These are phyloP conservation scores for Diplosphaera chodatii DNA, from an alignment of 139 green algal species.

Conservation along the genomic window DNA sequence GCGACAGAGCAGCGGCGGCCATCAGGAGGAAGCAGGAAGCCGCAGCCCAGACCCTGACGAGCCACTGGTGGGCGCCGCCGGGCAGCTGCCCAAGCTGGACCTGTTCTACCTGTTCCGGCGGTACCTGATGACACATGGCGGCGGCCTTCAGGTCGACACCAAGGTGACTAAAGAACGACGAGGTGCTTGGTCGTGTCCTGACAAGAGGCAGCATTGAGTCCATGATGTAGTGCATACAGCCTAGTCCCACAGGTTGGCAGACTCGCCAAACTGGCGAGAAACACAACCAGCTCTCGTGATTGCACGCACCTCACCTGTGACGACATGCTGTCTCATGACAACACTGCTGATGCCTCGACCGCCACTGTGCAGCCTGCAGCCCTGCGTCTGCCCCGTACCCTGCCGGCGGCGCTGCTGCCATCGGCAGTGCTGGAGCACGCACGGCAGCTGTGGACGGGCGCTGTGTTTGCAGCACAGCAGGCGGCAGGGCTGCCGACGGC, in stretches of 20 bases:
- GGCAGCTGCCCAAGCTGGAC: constrained; percentile 75
- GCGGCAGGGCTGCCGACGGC: constrained; percentile 36
- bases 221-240: too few species aligned
- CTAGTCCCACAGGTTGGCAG: too few species aligned
- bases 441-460: constrained; percentile 18
- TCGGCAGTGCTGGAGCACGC: constrained; percentile 11
- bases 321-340: too few species aligned
- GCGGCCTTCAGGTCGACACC: constrained; percentile 15
- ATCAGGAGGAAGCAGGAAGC: background rate
- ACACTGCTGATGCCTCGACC: too few species aligned
- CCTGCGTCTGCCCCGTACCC: background rate
- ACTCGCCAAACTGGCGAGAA: too few species aligned
- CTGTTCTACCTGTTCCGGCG: constrained; percentile 50
- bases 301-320: too few species aligned
- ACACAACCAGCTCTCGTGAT: too few species aligned
- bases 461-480: constrained; percentile 40
- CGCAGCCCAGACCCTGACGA: constrained; percentile 18
- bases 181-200: too few species aligned
- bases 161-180: too few species aligned
- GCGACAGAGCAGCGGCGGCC: too few species aligned
- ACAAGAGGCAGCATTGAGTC: too few species aligned
- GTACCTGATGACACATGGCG: background rate
- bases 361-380: background rate
- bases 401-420: constrained; percentile 5
- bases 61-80: constrained; percentile 42